These are phyloP conservation scores for Ascochyta clinopodiicola DNA, from an alignment of 2,329 filamentous ascomycete genomes.

Conservation along the genomic window DNA sequence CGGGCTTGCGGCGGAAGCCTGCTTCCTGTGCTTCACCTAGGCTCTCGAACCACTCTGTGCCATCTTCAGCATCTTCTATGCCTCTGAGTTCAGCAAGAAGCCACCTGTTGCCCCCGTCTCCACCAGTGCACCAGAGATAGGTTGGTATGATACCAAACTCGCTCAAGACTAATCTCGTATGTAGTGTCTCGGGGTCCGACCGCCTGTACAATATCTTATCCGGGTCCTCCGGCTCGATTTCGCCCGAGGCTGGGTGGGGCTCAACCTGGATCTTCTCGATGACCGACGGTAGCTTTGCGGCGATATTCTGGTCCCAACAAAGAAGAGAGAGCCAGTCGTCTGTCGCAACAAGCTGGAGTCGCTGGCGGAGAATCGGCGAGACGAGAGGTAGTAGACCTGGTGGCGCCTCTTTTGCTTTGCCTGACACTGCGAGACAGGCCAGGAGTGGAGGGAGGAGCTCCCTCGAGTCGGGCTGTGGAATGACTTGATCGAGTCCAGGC, in stretches of 20 bases:
- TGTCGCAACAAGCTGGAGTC: conserved; percentile 68
- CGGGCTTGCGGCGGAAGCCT: conserved; percentile 40
- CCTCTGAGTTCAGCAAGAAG: conserved; percentile 72
- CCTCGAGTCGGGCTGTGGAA: conserved; percentile 62
- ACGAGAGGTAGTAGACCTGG: conserved; percentile 67
- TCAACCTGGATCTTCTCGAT: conserved; percentile 70
- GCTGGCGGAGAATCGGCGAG: conserved; percentile 68
- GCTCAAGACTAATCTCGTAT: conserved; percentile 67
- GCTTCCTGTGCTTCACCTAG: conserved; percentile 68
- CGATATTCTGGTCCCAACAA: conserved; percentile 68
- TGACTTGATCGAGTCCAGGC: conserved; percentile 58
- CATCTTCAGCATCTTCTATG: conserved; percentile 63
- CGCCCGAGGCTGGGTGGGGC: conserved; percentile 81
- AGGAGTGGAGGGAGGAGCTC: conserved; percentile 67
- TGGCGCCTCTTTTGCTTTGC: conserved; percentile 64
- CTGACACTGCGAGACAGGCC: conserved; percentile 68
- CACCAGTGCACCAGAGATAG: conserved; percentile 73
- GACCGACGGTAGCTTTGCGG: conserved; percentile 65
- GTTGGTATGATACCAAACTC: conserved; percentile 69
- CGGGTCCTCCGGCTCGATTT: conserved; percentile 77
- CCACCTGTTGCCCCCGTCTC: conserved; percentile 72
- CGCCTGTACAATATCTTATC: conserved; percentile 68
- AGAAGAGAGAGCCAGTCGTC: conserved; percentile 75
- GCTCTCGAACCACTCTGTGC: conserved; percentile 62
- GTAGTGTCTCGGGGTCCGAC: conserved; percentile 77